phyloP scores from a whole-genome alignment of 2,329 filamentous ascomycete species.

The Didymosphaeria variabile region DNA sequence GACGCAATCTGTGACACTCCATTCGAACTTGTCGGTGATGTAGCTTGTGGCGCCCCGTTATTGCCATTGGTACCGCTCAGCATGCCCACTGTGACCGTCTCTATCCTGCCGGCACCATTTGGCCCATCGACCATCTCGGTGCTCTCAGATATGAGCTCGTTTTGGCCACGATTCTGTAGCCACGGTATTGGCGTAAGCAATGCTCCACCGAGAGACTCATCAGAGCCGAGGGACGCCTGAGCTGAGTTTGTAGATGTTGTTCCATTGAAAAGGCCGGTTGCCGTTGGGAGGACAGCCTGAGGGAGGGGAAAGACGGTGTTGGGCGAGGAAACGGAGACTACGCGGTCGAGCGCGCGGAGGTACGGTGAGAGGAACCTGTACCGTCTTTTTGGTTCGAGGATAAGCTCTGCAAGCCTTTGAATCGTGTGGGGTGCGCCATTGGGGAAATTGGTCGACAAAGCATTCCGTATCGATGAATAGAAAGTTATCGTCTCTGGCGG shows the following conservation, averaged over 20 bases:
- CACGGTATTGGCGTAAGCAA: conserved; percentile 94
- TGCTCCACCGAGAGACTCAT: conserved; percentile 89
- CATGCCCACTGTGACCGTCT: conserved; percentile 81
- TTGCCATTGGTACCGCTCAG: conserved; percentile 20
- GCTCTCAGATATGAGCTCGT: conserved; percentile 74
- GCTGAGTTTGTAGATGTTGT: conserved; percentile 55
- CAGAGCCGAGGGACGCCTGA: conserved; percentile 70
- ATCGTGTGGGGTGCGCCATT: conserved; percentile 87
- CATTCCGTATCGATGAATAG: conserved; percentile 52
- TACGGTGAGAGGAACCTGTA: conserved; percentile 86
- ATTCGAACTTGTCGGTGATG: conserved; percentile 12
- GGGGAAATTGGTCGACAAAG: conserved; percentile 73
- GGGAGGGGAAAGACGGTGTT: conserved; percentile 85
- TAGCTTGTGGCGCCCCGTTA: conserved; percentile 12
- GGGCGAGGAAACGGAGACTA: conserved; percentile 87
- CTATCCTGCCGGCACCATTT: conserved; percentile 79
- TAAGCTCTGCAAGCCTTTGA: conserved; percentile 88
- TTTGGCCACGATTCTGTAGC: conserved; percentile 65
- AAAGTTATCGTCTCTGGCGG: conserved; percentile 44
- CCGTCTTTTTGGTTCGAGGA: conserved; percentile 77
- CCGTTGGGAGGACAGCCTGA: conserved; percentile 62
- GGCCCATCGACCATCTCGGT: conserved; percentile 84
- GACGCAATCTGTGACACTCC: conserved; percentile 40
- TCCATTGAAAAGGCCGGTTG: conserved; percentile 68
- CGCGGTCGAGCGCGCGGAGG: conserved; percentile 87